Percentiles rank a stretch among this genome's conserved stretches.
phyloP scores from a whole-genome alignment of 352 stramenopile species.

The Plasmopara viticola region DNA sequence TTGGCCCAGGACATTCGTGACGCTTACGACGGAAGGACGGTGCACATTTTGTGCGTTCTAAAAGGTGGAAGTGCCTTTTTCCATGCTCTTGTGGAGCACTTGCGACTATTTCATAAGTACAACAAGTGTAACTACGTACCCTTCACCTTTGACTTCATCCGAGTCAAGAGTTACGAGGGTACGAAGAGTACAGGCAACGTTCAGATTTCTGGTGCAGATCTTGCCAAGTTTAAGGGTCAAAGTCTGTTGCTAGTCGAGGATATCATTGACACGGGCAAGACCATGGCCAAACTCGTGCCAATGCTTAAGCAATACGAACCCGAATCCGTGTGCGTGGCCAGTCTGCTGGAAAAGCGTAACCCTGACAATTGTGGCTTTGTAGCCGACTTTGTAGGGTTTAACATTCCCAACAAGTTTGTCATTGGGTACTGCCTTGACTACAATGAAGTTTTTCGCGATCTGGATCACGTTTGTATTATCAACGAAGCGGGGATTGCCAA shows the following conservation, averaged over 20 bases:
- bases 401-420: conserved; percentile 94
- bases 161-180: conserved; percentile 93
- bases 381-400: conserved; percentile 95
- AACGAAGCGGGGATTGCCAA: conserved; percentile 88
- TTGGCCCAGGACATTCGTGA: conserved; percentile 87
- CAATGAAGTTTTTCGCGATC: conserved; percentile 94
- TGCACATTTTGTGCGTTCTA: conserved; percentile 90
- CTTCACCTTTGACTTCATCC: conserved; percentile 93
- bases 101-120: conserved; percentile 83
- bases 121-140: conserved; percentile 84
- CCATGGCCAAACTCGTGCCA: conserved; percentile 88
- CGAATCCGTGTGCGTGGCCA: conserved; percentile 85
- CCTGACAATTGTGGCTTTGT: conserved; percentile 82
- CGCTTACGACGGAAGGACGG: conserved; percentile 84
- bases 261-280: conserved; percentile 96
- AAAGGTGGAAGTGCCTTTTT: conserved; percentile 90
- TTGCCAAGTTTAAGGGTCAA: conserved; percentile 82
- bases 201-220: conserved; percentile 83
- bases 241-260: conserved; percentile 95
- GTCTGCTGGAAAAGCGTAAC: conserved; percentile 93
- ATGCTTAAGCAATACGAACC: conserved; percentile 74
- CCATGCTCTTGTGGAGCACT: conserved; percentile 79
- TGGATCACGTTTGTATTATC: conserved; percentile 95
- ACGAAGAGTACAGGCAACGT: conserved; percentile 88
- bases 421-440: conserved; percentile 96